These are phyloP conservation scores for Cytospora mali DNA, from an alignment of 2,329 filamentous ascomycete genomes.

Conservation along the genomic window DNA sequence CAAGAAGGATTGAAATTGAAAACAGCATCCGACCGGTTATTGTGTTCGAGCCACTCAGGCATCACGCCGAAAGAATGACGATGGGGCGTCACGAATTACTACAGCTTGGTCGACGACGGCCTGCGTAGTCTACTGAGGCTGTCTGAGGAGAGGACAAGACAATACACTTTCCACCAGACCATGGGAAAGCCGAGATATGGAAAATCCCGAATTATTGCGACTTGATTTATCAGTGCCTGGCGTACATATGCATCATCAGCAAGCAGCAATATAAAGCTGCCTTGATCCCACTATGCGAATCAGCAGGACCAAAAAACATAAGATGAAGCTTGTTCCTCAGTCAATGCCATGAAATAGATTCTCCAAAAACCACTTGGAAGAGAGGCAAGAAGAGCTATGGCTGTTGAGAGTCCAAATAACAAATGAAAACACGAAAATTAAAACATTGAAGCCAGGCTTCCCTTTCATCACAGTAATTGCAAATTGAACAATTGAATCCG, in stretches of 20 bases:
- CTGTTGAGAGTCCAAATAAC: background rate
- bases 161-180: background rate
- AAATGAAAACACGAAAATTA: background rate
- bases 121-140: background rate
- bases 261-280: background rate
- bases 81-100: too few relatives aligned
- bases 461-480: background rate
- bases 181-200: background rate
- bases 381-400: background rate
- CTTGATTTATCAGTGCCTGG: background rate
- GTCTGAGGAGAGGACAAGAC: background rate
- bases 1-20: constrained; percentile 20
- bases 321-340: background rate
- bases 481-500: background rate
- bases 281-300: background rate
- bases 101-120: background rate
- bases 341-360: background rate
- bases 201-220: background rate
- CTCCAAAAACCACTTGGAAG: background rate
- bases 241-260: background rate
- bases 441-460: background rate
- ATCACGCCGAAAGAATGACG: background rate
- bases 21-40: background rate
- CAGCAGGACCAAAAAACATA: background rate
- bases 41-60: background rate